Evolutionary conservation across 73 alveolate genomes (phyloP).

Genomic region (Stentor roeselii): DNA sequence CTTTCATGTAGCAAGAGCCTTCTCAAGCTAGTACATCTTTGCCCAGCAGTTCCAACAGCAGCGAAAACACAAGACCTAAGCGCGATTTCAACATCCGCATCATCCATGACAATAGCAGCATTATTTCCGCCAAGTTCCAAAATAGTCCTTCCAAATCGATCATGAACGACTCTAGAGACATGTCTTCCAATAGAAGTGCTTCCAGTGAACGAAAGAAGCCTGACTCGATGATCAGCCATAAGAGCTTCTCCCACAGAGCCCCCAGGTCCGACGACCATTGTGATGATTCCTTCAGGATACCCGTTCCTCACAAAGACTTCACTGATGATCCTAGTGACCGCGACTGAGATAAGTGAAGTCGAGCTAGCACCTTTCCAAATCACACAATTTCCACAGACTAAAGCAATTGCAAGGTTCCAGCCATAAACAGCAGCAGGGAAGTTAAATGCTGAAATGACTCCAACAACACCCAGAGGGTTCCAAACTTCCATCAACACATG

Average conservation of each 20-base stretch:
- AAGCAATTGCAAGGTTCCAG: constrained; percentile 76
- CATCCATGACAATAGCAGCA: constrained; percentile 78
- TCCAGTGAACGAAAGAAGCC: constrained; percentile 86
- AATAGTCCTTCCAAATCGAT: constrained; percentile 77
- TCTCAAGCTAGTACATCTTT: constrained; percentile 88
- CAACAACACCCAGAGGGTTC: constrained; percentile 88
- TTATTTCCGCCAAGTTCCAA: constrained; percentile 93
- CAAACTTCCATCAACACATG: constrained; percentile 87
- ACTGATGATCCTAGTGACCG: constrained; percentile 65
- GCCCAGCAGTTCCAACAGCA: constrained; percentile 91
- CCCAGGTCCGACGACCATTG: constrained; percentile 69
- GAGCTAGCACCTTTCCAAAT: constrained; percentile 86
- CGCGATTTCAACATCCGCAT: constrained; percentile 81
- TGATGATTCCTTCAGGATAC: constrained; percentile 46
- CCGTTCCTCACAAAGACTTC: constrained; percentile 74
- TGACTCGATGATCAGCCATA: constrained; percentile 69
- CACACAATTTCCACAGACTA: constrained; percentile 79
- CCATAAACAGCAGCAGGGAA: constrained; percentile 84
- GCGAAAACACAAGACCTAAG: constrained; percentile 77
- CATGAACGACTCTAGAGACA: constrained; percentile 61
- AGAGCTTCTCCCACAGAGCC: constrained; percentile 73
- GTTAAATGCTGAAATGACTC: constrained; percentile 91
- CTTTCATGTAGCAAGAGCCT: constrained; percentile 63
- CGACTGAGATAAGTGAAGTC: constrained; percentile 67
- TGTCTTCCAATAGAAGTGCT: constrained; percentile 70